Evolutionary conservation across 2,329 filamentous ascomycete genomes (phyloP).

Genomic region (Rhinocladiella similis): DNA sequence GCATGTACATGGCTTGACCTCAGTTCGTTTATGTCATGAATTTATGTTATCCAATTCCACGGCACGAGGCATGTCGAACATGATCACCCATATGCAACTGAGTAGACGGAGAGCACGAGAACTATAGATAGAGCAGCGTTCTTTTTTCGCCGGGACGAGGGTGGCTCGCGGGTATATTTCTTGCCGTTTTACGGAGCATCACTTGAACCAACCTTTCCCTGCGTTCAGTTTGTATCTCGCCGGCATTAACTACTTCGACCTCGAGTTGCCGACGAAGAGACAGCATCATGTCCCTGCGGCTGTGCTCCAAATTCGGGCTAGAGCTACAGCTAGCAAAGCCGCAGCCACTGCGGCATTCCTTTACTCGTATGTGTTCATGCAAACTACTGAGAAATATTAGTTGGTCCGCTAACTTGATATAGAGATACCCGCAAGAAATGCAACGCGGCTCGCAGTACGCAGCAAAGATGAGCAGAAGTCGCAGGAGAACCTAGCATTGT

Average conservation of each 20-base stretch:
- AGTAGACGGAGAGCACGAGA: no score
- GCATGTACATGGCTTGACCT: no score
- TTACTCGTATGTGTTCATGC: background rate
- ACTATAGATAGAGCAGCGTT: no score
- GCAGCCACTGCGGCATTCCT: background rate
- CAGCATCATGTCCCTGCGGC: slow-evolving; percentile 2
- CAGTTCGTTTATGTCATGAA: no score
- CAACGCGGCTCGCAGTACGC: background rate
- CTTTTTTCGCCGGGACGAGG: no score
- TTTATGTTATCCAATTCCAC: no score
- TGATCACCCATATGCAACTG: no score
- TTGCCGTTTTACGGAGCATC: no score
- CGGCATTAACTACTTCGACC: no score
- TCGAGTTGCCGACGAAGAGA: no score
- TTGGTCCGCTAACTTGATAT: background rate
- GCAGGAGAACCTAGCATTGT: slow-evolving; percentile 39
- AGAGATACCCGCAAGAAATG: slow-evolving; percentile 14
- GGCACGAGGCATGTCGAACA: no score
- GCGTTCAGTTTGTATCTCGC: background rate
- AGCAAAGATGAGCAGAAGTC: slow-evolving; percentile 35
- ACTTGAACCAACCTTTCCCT: background rate
- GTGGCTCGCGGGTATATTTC: no score
- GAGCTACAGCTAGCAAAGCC: background rate
- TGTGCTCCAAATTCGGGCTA: background rate
- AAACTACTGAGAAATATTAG: background rate